Evolutionary conservation across 1,139 yeast genomes (phyloP).

Genomic region (Diutina pseudorugosa): DNA sequence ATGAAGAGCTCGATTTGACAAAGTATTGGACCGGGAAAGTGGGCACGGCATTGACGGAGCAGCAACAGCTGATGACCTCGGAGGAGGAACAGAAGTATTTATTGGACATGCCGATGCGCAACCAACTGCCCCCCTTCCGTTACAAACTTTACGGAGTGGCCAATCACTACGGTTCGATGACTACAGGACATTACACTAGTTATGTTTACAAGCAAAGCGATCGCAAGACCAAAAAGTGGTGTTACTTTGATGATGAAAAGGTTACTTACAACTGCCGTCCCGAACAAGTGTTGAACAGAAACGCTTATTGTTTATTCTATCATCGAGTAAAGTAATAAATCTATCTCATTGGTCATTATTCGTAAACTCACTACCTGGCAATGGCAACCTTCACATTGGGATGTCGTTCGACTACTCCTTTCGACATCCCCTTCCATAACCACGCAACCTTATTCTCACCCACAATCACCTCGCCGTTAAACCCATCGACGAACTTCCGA

Average conservation of each 20-base stretch:
- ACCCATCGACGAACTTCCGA: slow-evolving; percentile 70
- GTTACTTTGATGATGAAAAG: slow-evolving; percentile 64
- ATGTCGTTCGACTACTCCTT: slow-evolving; percentile 37
- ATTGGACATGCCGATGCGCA: slow-evolving; percentile 49
- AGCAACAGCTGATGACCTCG: slow-evolving; percentile 14
- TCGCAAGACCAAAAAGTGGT: slow-evolving; percentile 42
- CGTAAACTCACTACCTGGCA: neutral
- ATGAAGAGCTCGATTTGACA: slow-evolving; percentile 49
- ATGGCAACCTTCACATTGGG: slow-evolving; percentile 23
- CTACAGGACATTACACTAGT: slow-evolving; percentile 90
- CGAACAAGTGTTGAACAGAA: slow-evolving; percentile 38
- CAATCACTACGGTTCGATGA: slow-evolving; percentile 71
- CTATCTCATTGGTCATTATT: neutral
- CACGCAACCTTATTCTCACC: slow-evolving; percentile 47
- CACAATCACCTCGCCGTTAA: slow-evolving; percentile 50
- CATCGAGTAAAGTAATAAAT: slow-evolving; percentile 15
- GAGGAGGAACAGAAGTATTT: slow-evolving; percentile 33
- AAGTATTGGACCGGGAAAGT: slow-evolving; percentile 42
- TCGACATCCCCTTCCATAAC: slow-evolving; percentile 66
- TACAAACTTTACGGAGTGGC: slow-evolving; percentile 78
- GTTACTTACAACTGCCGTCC: slow-evolving; percentile 31
- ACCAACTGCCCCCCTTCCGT: slow-evolving; percentile 69
- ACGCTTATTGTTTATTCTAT: slow-evolving; percentile 72
- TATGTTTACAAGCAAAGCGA: slow-evolving; percentile 51
- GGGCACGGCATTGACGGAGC: neutral